phyloP scores from a whole-genome alignment of 306 rosid species.

The Quercus agrifolia region DNA sequence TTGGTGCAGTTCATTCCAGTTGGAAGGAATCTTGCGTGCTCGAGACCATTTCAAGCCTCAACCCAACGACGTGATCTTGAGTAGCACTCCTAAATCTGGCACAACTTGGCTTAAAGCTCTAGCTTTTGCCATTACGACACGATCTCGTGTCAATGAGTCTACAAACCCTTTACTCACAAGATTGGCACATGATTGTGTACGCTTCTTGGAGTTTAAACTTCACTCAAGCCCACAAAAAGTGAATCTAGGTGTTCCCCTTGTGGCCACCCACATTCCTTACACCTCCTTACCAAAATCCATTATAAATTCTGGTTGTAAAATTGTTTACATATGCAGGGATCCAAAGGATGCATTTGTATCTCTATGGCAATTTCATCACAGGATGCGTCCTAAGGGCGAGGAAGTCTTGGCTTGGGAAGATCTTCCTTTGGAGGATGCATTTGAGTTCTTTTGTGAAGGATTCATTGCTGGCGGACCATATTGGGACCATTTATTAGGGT shows the following conservation, averaged over 20 bases:
- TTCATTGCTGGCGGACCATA: background rate
- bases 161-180: background rate
- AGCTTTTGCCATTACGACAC: background rate
- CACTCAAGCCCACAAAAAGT: no score
- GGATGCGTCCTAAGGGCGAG: background rate
- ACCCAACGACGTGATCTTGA: background rate
- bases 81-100: no score
- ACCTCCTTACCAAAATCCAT: background rate
- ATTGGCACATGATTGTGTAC: background rate
- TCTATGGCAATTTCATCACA: background rate
- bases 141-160: background rate
- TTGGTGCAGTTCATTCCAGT: background rate
- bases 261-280: background rate
- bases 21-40: background rate
- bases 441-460: constrained; percentile 23
- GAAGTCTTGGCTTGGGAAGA: no score
- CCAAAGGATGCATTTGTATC: constrained; percentile 3
- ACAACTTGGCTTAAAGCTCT: background rate
- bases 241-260: no score
- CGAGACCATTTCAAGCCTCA: background rate
- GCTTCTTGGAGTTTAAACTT: background rate
- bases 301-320: background rate
- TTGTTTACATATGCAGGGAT: background rate
- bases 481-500: constrained; percentile 22
- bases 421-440: constrained; percentile 6